phyloP scores from a whole-genome alignment of 495 filamentous ascomycete species.

The Penicillium mononematosum region DNA sequence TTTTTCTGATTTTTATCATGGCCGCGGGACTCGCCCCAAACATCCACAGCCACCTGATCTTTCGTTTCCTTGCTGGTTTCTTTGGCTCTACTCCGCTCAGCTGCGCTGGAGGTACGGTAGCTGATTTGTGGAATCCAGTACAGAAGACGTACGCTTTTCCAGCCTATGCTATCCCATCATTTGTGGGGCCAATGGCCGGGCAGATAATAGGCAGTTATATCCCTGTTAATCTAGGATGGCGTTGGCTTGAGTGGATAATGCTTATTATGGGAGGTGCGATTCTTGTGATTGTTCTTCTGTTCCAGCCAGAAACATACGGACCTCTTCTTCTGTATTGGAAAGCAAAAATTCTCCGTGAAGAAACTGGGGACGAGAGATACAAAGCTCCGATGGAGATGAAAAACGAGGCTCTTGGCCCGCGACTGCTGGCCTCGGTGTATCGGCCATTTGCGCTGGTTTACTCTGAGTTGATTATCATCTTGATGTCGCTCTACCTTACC shows the following conservation, averaged over 20 bases:
- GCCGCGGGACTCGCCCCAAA: slow-evolving; percentile 46
- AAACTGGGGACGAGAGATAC: slow-evolving; percentile 39
- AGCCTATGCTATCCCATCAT: slow-evolving; percentile 40
- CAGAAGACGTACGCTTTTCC: slow-evolving; percentile 45
- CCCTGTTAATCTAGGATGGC: slow-evolving; percentile 32
- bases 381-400: slow-evolving; percentile 39
- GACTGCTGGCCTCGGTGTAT: slow-evolving; percentile 30
- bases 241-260: slow-evolving; percentile 49
- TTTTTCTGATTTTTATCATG: slow-evolving; percentile 51
- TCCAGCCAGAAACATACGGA: slow-evolving; percentile 49
- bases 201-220: slow-evolving; percentile 38
- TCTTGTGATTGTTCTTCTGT: slow-evolving; percentile 36
- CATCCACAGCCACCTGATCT: slow-evolving; percentile 41
- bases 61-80: slow-evolving; percentile 47
- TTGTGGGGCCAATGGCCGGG: slow-evolving; percentile 40
- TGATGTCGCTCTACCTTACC: slow-evolving; percentile 54
- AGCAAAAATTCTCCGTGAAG: slow-evolving; percentile 38
- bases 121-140: slow-evolving; percentile 45
- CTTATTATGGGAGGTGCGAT: slow-evolving; percentile 42
- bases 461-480: slow-evolving; percentile 45
- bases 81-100: slow-evolving; percentile 47
- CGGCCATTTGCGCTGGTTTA: slow-evolving; percentile 39
- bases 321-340: slow-evolving; percentile 48
- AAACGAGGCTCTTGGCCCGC: slow-evolving; percentile 20
- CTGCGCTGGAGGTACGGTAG: slow-evolving; percentile 45